Evolutionary conservation across 1,284 basidiomycete genomes (phyloP), one percentile per base, ranked within the genome.

Genomic region (Ceratobasidium theobromae): DNA sequence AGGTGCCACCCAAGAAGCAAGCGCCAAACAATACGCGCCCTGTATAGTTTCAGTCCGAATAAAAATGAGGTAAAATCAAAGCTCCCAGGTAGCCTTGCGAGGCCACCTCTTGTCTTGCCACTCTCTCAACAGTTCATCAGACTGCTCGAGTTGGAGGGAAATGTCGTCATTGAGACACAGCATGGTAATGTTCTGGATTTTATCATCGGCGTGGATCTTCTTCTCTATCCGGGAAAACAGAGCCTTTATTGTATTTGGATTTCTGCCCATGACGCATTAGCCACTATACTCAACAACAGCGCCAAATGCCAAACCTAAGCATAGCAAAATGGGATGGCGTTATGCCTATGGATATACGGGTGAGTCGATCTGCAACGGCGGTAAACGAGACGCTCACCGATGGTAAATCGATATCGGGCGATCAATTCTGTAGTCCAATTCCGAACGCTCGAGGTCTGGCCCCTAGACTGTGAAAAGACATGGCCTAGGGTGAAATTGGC

Each of bases 131-230:
- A 67, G 9, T 18, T 57, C 16, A 8, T 58, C 55, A 1, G 69
- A 68, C 8, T 18, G 21, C 4, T 48, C 27, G 16, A 52, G 41
- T 9, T 49, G 52, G 16, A 28, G 27, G 14, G 30, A 25, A 14
- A 70, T 66, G 49, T 70, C 67, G 33, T 70, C 69, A 57, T 70
- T 70, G 1, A 70, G 14, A 46, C 69, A 70, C 5, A 70, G 51
- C 52, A 70, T 64, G 0, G 52, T 54, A 8, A 49, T 33, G n/a
- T 46, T 4, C 23, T 49, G 57, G 30, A 60, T 49, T 32, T 27
- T 60, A 33, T 60, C 57, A 6, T 60, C 57, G 5, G 57, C 3
- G 11, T 35, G 57, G 9, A 5, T 23, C 30, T 46, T 57, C 4
- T 60, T 4, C 21, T 60, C 57, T 18, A 60, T 28, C 30, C 57